Evolutionary conservation across 768 basidiomycete species (phyloP).

Genomic region (Rhizopogon sp.): DNA sequence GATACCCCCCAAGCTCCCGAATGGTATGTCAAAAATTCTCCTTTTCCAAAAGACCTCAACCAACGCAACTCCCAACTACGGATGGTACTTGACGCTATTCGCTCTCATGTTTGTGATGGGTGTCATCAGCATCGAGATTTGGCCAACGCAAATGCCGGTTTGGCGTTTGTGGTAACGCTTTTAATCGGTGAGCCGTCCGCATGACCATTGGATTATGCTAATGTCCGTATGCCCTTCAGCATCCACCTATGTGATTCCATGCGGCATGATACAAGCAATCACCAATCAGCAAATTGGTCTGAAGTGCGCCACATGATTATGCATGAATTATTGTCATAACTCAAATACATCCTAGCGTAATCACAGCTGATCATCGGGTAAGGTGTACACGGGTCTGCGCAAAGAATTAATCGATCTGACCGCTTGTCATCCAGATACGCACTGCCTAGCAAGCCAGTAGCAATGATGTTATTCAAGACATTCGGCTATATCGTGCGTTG

Average conservation of each 20-base stretch:
- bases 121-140: slow-evolving; percentile 63
- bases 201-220: neutral
- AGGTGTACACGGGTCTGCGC: neutral
- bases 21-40: neutral
- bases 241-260: slow-evolving; percentile 43
- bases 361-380: slow-evolving; percentile 70
- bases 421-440: slow-evolving; percentile 38
- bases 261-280: slow-evolving; percentile 62
- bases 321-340: neutral
- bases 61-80: slow-evolving; percentile 17
- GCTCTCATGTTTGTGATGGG: slow-evolving; percentile 67
- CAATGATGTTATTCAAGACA: slow-evolving; percentile 86
- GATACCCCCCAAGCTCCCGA: slow-evolving; percentile 46
- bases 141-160: slow-evolving; percentile 70
- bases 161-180: slow-evolving; percentile 66
- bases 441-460: slow-evolving; percentile 71
- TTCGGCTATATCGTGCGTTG: slow-evolving; percentile 59
- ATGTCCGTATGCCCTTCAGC: slow-evolving; percentile 15
- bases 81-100: slow-evolving; percentile 79
- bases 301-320: slow-evolving; percentile 25
- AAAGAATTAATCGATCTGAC: neutral
- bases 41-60: neutral
- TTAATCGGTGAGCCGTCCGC: slow-evolving; percentile 34
- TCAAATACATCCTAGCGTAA: slow-evolving; percentile 38
- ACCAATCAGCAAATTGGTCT: slow-evolving; percentile 77